Conservation (phyloP, 2,329 filamentous ascomycete species). For the Exophiala calicioides region DNA sequence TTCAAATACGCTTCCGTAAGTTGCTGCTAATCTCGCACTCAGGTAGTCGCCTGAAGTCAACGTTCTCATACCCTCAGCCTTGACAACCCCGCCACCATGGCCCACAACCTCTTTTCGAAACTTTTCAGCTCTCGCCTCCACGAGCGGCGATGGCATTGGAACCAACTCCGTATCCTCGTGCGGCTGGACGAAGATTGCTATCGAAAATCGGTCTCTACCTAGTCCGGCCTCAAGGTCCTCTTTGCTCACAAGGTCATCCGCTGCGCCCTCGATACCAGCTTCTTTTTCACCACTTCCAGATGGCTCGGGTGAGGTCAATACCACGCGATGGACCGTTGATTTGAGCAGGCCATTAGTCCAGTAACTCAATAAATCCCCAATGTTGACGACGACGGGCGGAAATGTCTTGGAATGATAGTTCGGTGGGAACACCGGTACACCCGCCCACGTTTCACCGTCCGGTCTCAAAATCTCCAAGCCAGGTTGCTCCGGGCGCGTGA, state of each 20-base stretch:
- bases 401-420: slow-evolving; percentile 45
- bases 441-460: slow-evolving; percentile 61
- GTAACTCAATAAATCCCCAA: slow-evolving; percentile 71
- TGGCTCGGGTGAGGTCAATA: slow-evolving; percentile 62
- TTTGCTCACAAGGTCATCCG: not conserved
- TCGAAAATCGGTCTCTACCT: slow-evolving; percentile 54
- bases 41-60: not conserved
- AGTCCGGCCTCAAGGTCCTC: not conserved
- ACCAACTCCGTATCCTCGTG: slow-evolving; percentile 56
- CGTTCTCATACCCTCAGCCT: not conserved
- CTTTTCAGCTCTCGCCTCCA: slow-evolving; percentile 37
- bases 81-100: not conserved
- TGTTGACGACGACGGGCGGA: slow-evolving; percentile 69
- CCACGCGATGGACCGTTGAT: slow-evolving; percentile 84
- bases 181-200: slow-evolving; percentile 66
- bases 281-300: too few species aligned
- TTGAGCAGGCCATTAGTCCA: slow-evolving; percentile 89
- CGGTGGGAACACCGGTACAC: slow-evolving; percentile 66
- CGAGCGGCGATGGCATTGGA: slow-evolving; percentile 55
- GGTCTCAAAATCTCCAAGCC: slow-evolving; percentile 78
- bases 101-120: not conserved
- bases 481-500: slow-evolving; percentile 80
- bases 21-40: not conserved
- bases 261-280: not conserved
- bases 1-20: not conserved